Evolutionary conservation across 371 early-diverging fungal genomes (phyloP).

Genomic region (Mucor velutinosus): DNA sequence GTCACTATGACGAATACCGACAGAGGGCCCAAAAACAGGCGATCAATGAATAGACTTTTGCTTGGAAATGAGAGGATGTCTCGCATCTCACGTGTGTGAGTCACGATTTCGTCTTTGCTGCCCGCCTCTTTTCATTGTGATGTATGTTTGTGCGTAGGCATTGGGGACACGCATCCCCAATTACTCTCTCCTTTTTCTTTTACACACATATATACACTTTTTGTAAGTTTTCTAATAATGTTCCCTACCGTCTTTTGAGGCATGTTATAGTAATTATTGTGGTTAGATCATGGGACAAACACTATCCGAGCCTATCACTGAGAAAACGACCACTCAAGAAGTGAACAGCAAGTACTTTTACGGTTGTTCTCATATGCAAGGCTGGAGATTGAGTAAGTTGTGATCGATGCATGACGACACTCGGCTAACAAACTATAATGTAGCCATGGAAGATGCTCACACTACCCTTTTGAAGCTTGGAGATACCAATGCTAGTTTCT

Average conservation of each 20-base stretch:
- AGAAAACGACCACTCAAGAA: constrained; percentile 80
- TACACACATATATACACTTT: background rate
- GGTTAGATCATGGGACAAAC: constrained; percentile 87
- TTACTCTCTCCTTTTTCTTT: background rate
- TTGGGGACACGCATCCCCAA: constrained; percentile 1
- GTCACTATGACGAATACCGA: no score
- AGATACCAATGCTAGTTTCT: constrained; percentile 66
- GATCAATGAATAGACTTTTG: background rate
- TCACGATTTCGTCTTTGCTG: background rate
- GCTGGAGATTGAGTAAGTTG: constrained; percentile 92
- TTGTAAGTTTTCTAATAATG: background rate
- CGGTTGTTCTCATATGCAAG: constrained; percentile 95
- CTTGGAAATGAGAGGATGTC: background rate
- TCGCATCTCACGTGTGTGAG: background rate
- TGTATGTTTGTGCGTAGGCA: background rate
- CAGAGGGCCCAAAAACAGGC: background rate
- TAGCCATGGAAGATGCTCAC: constrained; percentile 97
- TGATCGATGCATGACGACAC: background rate
- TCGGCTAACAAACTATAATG: background rate
- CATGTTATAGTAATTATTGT: background rate
- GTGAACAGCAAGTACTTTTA: constrained; percentile 76
- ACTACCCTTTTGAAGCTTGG: constrained; percentile 78
- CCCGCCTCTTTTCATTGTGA: background rate
- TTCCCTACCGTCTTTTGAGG: background rate
- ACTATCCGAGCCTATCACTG: constrained; percentile 91